These are phyloP conservation scores for Termitomyces sp. DNA, from an alignment of 768 basidiomycete species.

Conservation along the genomic window DNA sequence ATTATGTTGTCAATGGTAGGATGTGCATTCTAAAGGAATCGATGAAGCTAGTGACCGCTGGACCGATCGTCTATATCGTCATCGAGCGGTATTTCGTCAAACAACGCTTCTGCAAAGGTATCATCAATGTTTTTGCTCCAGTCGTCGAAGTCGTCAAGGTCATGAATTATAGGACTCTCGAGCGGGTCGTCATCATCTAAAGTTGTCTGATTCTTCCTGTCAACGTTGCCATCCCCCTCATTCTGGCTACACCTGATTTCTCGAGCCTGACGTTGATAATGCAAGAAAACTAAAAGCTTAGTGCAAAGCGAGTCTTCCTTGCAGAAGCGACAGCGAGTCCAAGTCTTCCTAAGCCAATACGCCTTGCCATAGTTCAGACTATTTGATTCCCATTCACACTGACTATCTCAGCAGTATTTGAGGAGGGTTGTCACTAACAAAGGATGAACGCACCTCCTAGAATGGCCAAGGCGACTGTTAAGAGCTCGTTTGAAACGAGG, in stretches of 20 bases:
- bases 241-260: not conserved
- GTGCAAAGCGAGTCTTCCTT: constrained; percentile 14
- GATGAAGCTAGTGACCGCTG: not conserved
- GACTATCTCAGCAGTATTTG: constrained; percentile 2
- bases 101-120: not conserved
- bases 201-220: not conserved
- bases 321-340: constrained; percentile 14
- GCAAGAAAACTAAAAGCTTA: constrained; percentile 14
- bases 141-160: constrained; percentile 21
- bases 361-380: constrained; percentile 5
- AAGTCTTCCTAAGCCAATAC: constrained; percentile 11
- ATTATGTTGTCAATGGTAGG: not conserved
- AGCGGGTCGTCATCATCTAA: constrained; percentile 4
- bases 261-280: constrained; percentile 4
- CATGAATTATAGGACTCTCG: constrained; percentile 17
- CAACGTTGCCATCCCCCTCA: not conserved
- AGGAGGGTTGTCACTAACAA: not conserved
- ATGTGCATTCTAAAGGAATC: not conserved
- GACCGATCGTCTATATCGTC: not conserved
- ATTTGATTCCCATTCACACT: constrained; percentile 14
- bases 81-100: constrained; percentile 1
- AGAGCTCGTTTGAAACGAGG: constrained; percentile 17
- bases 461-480: constrained; percentile 4
- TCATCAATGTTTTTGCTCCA: constrained; percentile 10
- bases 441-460: constrained; percentile 13